Evolutionary conservation across 306 rosid species (phyloP), one percentile per base, ranked within the genome.

Genomic region (Ochetophila trinervis): DNA sequence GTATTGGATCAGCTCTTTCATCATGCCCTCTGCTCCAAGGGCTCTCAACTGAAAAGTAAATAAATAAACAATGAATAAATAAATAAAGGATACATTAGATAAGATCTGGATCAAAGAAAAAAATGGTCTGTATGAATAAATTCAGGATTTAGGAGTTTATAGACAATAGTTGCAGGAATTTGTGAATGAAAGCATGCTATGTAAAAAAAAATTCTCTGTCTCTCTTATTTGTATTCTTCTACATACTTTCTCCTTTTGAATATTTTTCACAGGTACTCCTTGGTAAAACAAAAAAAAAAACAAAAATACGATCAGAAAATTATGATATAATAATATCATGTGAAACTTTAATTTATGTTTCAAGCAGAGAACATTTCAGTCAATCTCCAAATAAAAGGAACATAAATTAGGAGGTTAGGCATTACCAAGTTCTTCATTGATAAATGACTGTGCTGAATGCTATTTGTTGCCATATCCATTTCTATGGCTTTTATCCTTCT

Each of bases 11-110:
- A 88, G 60, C 74, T 75, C 87, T 74, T 57, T 70, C 68, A 71
- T 80, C 96, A 91, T 91, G 64, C 87, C 85, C 77, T 89, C 96
- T 64, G 81, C 80, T 71, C 98, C 98, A 53, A 91, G 81, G 79
- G 90, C 91, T 61, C 69, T 87, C 80, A 91, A 67, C 98, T 87
- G 82, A 60, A 53, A 71, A 22, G 8, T 23, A 49, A 13, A 17
- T 4, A 21, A 40, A 21, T 22, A 15, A 48, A 61, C 5, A 52
- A 57, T 22, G 13, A 48, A 58, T 44, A 37, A 53, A 35, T 20
- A 4, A 22, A 65, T 34, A 59, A 51, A 50, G 67, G 57, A 50
- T 54, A 6, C 44, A 62, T 78, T 14, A 32, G 42, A 48, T 15
- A 54, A 63, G 54, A 78, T 70, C 49, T 45, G 36, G 47, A 54